These are phyloP conservation scores for Parasitella parasitica DNA, from an alignment of 371 early-diverging fungal genomes.

Conservation along the genomic window DNA sequence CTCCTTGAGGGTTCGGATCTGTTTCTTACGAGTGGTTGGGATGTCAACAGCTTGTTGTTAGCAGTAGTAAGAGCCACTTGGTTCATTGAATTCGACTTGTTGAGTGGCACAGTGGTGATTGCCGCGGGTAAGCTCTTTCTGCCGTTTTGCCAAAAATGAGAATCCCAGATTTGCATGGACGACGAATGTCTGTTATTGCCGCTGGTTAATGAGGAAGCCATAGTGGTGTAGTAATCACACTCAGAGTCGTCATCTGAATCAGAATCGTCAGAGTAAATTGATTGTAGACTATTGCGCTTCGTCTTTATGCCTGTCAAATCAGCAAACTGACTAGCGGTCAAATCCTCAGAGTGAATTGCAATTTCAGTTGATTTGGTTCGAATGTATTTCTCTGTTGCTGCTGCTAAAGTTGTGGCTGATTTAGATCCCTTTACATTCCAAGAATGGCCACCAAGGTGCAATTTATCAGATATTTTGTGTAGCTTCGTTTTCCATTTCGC, in stretches of 20 bases:
- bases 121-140: not conserved
- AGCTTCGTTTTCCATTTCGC: slow-evolving; percentile 19
- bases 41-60: not conserved
- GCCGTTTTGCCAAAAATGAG: slow-evolving; percentile 25
- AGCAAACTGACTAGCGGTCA: slow-evolving; percentile 29
- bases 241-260: slow-evolving; percentile 4
- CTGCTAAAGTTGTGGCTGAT: slow-evolving; percentile 25
- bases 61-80: not conserved
- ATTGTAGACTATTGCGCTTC: not conserved
- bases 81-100: not conserved
- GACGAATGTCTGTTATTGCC: too few relatives aligned
- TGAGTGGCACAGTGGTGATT: not conserved
- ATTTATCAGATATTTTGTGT: slow-evolving; percentile 10
- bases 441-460: slow-evolving; percentile 7
- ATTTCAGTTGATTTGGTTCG: slow-evolving; percentile 3
- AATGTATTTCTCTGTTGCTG: slow-evolving; percentile 28
- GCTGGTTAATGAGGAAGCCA: not conserved
- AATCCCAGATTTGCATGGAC: slow-evolving; percentile 23
- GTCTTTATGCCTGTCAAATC: slow-evolving; percentile 25
- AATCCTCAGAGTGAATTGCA: slow-evolving; percentile 21
- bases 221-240: not conserved
- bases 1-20: slow-evolving; percentile 6
- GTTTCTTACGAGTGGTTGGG: slow-evolving; percentile 3
- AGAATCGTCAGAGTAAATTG: not conserved
- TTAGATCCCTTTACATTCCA: slow-evolving; percentile 11